phyloP scores from a whole-genome alignment of 1,139 yeast genomes.

The Sugiyamaella pinicola region DNA sequence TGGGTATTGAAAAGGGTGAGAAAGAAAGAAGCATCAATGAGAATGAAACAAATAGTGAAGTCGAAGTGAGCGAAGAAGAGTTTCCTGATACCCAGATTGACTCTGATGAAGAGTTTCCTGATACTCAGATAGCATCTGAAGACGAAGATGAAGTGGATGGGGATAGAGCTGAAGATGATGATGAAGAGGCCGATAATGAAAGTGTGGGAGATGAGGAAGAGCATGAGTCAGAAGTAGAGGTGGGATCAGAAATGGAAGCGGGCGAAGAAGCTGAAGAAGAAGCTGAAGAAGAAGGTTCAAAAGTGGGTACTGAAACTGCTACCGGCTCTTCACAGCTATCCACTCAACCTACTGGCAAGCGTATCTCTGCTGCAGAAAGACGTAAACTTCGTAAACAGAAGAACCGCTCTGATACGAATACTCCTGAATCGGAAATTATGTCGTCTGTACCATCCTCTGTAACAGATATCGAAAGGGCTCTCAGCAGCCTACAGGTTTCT shows the following conservation, averaged over 20 bases:
- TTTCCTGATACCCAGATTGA: slow-evolving; percentile 33
- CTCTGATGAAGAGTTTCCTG: slow-evolving; percentile 28
- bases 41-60: slow-evolving; percentile 27
- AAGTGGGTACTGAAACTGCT: slow-evolving; percentile 6
- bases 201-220: slow-evolving; percentile 19
- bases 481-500: slow-evolving; percentile 26
- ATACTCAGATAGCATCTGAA: slow-evolving; percentile 28
- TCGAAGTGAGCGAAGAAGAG: slow-evolving; percentile 33
- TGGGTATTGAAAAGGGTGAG: slow-evolving; percentile 6
- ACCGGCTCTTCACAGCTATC: neutral
- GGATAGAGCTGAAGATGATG: slow-evolving; percentile 16
- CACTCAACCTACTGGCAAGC: slow-evolving; percentile 3
- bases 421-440: slow-evolving; percentile 16
- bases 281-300: slow-evolving; percentile 18
- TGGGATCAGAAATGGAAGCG: slow-evolving; percentile 14
- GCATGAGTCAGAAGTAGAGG: slow-evolving; percentile 25
- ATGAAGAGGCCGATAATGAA: slow-evolving; percentile 18
- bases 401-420: slow-evolving; percentile 10
- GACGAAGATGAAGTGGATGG: slow-evolving; percentile 22
- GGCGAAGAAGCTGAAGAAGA: slow-evolving; percentile 18
- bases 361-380: slow-evolving; percentile 20
- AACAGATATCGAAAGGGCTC: slow-evolving; percentile 27
- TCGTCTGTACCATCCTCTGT: slow-evolving; percentile 23
- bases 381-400: slow-evolving; percentile 16
- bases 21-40: slow-evolving; percentile 34